These are phyloP conservation scores for Huntiella abstrusa DNA, from an alignment of 2,329 filamentous ascomycete genomes.

Conservation along the genomic window DNA sequence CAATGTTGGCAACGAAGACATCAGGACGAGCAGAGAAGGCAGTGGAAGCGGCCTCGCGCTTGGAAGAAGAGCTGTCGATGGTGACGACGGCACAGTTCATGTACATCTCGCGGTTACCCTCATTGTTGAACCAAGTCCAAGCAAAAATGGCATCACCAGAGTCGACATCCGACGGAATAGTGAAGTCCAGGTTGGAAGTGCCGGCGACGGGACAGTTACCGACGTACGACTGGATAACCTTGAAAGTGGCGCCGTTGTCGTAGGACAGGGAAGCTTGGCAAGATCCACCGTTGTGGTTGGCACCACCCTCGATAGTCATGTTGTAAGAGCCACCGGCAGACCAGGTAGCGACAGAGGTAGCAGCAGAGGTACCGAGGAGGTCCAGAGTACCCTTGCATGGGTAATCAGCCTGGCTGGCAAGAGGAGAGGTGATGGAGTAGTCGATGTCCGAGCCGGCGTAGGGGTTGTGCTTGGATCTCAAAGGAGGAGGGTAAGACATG, in stretches of 20 bases:
- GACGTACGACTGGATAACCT: slow-evolving; percentile 42
- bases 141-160: slow-evolving; percentile 43
- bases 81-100: slow-evolving; percentile 65
- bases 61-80: slow-evolving; percentile 26
- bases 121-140: slow-evolving; percentile 62
- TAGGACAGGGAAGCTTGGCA: slow-evolving; percentile 62
- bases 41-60: slow-evolving; percentile 14
- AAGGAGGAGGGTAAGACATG: slow-evolving; percentile 32
- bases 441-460: slow-evolving; percentile 34
- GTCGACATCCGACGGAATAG: slow-evolving; percentile 44
- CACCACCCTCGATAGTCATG: slow-evolving; percentile 43
- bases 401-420: slow-evolving; percentile 46
- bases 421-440: slow-evolving; percentile 53
- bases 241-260: slow-evolving; percentile 51
- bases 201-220: slow-evolving; percentile 31
- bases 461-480: slow-evolving; percentile 34
- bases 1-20: slow-evolving; percentile 55
- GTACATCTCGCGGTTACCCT: slow-evolving; percentile 71
- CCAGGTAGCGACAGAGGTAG: slow-evolving; percentile 40
- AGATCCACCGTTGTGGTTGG: slow-evolving; percentile 49
- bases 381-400: slow-evolving; percentile 52
- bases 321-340: slow-evolving; percentile 41
- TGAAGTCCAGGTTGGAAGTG: slow-evolving; percentile 41
- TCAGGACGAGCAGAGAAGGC: slow-evolving; percentile 38
- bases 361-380: slow-evolving; percentile 28